A percentile compares a stretch with the other conserved stretches of the same genome.
Conservation (phyloP, 306 rosid species). For the Prunus campanulata region DNA sequence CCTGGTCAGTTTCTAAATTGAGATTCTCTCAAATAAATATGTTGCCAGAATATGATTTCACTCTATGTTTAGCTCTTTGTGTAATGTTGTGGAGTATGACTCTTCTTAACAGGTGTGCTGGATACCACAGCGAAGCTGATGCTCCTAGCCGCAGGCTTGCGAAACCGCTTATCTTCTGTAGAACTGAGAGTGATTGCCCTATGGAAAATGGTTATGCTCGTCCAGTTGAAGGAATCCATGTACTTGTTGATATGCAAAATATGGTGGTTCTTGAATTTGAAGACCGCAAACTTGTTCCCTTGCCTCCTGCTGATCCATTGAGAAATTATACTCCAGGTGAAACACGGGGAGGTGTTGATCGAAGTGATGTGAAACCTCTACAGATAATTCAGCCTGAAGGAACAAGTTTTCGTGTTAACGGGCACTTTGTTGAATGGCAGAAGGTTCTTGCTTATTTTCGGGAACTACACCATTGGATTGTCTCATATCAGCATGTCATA, state of each 20-base stretch:
- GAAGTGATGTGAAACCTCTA: constrained; percentile 76
- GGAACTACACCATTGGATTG: constrained; percentile 8
- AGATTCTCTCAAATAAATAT: constrained; percentile 3
- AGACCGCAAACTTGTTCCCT: constrained; percentile 71
- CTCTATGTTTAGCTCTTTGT: constrained; percentile 2
- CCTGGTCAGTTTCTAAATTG: constrained; percentile 51
- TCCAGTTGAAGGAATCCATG: constrained; percentile 83
- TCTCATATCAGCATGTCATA: constrained; percentile 6
- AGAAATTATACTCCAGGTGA: constrained; percentile 76
- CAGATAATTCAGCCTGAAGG: constrained; percentile 79
- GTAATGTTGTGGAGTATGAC: constrained; percentile 7
- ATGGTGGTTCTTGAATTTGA: constrained; percentile 78
- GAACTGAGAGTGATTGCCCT: constrained; percentile 88
- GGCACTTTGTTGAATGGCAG: constrained; percentile 75
- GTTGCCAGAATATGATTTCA: neutral
- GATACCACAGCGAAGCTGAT: constrained; percentile 76
- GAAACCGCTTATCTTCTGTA: constrained; percentile 71
- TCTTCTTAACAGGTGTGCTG: constrained; percentile 55
- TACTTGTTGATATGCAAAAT: constrained; percentile 83
- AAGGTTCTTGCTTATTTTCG: constrained; percentile 41
- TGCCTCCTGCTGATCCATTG: constrained; percentile 81
- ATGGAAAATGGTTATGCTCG: constrained; percentile 90
- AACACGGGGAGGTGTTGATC: constrained; percentile 77
- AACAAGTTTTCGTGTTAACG: constrained; percentile 78
- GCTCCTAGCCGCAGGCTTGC: constrained; percentile 88